These are phyloP conservation scores for Ophiostoma sp. DNA, from an alignment of 2,329 filamentous ascomycete species.

Conservation along the genomic window DNA sequence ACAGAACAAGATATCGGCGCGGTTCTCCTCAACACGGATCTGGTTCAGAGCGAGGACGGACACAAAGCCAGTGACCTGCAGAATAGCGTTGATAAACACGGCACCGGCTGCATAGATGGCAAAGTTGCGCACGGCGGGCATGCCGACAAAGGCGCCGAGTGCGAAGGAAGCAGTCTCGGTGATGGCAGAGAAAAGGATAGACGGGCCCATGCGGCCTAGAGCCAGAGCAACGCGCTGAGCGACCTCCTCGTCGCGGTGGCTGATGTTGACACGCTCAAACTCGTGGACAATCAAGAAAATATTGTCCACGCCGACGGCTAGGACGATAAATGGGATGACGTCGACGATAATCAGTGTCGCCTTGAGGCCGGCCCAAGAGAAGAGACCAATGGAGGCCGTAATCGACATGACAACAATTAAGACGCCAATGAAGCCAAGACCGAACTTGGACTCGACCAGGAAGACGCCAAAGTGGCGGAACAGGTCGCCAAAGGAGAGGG, in stretches of 20 bases:
- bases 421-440: slow-evolving; percentile 91
- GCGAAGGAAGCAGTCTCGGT: slow-evolving; percentile 94
- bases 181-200: slow-evolving; percentile 89
- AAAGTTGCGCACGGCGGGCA: slow-evolving; percentile 98
- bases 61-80: slow-evolving; percentile 96
- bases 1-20: slow-evolving; percentile 91
- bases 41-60: slow-evolving; percentile 91
- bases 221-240: slow-evolving; percentile 83
- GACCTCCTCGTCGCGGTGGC: slow-evolving; percentile 83
- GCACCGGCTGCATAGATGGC: slow-evolving; percentile 94
- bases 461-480: slow-evolving; percentile 79
- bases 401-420: slow-evolving; percentile 97
- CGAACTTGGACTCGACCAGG: slow-evolving; percentile 94
- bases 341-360: slow-evolving; percentile 97
- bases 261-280: slow-evolving; percentile 91
- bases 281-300: slow-evolving; percentile 99
- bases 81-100: slow-evolving; percentile 93
- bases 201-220: slow-evolving; percentile 94
- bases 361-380: slow-evolving; percentile 88
- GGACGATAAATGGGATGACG: slow-evolving; percentile 94
- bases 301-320: slow-evolving; percentile 97
- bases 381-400: slow-evolving; percentile 88
- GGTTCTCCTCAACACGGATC: slow-evolving; percentile 79
- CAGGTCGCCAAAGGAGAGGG: slow-evolving; percentile 73
- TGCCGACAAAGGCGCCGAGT: slow-evolving; percentile 88